Conservation (phyloP, 306 rosid genomes). For the Lathyrus aphaca region DNA sequence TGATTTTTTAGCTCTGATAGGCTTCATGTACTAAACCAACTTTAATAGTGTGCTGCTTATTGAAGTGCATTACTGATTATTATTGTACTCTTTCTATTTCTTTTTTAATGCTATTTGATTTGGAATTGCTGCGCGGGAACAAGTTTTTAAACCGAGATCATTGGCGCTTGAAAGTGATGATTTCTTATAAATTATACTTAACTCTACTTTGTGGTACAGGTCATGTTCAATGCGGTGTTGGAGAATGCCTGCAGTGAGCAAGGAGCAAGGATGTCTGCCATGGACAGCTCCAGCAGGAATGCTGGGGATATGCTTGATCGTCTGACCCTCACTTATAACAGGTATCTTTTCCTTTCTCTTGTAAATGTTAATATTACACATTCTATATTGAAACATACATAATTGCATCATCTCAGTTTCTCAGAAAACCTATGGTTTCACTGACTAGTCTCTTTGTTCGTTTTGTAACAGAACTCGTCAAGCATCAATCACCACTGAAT, state of each 20-base stretch:
- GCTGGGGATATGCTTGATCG: slow-evolving; percentile 99
- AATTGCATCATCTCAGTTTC: neutral
- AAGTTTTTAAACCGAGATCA: neutral
- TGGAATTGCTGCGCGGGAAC: neutral
- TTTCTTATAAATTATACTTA: slow-evolving; percentile 1
- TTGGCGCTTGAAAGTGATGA: neutral
- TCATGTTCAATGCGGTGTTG: slow-evolving; percentile 85
- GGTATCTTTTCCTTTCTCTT: slow-evolving; percentile 53
- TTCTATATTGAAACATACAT: neutral
- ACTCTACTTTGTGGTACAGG: slow-evolving; percentile 46
- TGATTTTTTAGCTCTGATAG: neutral
- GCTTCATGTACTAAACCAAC: neutral
- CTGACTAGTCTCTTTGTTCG: slow-evolving; percentile 41
- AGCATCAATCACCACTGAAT: slow-evolving; percentile 96
- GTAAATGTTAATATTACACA: slow-evolving; percentile 3
- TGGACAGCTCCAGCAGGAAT: slow-evolving; percentile 99
- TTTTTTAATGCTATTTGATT: slow-evolving; percentile 4
- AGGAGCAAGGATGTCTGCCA: slow-evolving; percentile 99
- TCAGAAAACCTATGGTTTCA: slow-evolving; percentile 2
- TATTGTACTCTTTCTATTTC: slow-evolving; percentile 5
- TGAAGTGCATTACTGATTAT: slow-evolving; percentile 2
- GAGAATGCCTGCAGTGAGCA: slow-evolving; percentile 99
- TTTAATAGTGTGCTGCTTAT: slow-evolving; percentile 7
- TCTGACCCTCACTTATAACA: slow-evolving; percentile 91
- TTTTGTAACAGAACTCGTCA: slow-evolving; percentile 85